A percentile compares a stretch with the other conserved stretches of the same genome.
Evolutionary conservation across 768 basidiomycete genomes (phyloP).

Genomic region (Clitopilus passeckerianus): DNA sequence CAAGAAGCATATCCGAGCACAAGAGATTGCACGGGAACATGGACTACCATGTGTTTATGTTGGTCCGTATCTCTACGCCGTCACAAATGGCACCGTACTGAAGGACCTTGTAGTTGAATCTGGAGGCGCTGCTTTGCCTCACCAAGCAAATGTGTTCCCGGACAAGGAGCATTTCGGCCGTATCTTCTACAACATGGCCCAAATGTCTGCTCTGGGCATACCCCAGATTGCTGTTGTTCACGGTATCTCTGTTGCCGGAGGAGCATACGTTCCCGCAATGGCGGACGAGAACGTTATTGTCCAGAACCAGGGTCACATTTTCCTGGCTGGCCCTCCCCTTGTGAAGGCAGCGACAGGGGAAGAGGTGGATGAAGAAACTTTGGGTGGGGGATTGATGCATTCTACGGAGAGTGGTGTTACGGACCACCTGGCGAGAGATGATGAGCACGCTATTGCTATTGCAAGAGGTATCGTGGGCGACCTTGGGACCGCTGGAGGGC

Average conservation of each 20-base stretch:
- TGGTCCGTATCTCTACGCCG: conserved; percentile 41
- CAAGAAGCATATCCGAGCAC: conserved; percentile 93
- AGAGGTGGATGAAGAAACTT: conserved; percentile 85
- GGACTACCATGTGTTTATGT: conserved; percentile 88
- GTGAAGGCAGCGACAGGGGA: conserved; percentile 96
- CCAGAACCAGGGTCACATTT: conserved; percentile 87
- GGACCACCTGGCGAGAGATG: conserved; percentile 81
- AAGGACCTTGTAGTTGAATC: conserved; percentile 65
- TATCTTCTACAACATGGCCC: conserved; percentile 97
- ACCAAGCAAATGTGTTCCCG: conserved; percentile 93
- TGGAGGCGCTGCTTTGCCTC: conserved; percentile 87
- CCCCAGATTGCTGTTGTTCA: conserved; percentile 93
- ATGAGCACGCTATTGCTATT: conserved; percentile 80
- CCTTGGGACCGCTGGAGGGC: conserved; percentile 59
- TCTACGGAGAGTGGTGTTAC: conserved; percentile 89
- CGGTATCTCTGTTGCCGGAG: conserved; percentile 91
- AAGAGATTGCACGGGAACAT: conserved; percentile 92
- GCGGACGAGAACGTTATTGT: conserved; percentile 93
- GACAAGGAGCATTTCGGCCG: conserved; percentile 95
- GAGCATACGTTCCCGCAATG: conserved; percentile 95
- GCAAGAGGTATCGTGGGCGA: conserved; percentile 76
- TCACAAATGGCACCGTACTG: background rate
- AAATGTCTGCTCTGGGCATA: conserved; percentile 88
- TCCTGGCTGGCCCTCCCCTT: conserved; percentile 90
- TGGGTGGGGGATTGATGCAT: conserved; percentile 91